Base-by-base conservation (phyloP, 768 basidiomycete species). In the Lactifluus echinatus region DNA sequence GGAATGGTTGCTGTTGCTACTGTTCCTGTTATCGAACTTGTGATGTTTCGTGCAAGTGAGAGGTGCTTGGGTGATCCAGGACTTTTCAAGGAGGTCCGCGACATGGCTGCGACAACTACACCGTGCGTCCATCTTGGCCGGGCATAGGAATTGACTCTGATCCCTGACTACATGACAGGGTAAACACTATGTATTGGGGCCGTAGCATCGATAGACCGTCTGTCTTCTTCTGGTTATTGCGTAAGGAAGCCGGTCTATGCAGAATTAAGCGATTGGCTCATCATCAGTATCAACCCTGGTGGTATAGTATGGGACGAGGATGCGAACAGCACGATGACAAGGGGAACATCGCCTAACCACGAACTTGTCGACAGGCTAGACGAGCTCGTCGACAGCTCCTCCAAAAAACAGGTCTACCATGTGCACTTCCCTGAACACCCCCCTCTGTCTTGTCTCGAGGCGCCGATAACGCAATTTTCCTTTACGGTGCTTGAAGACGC, bases 261-360 rank as follows among this genome's bases (percentile, higher is more conserved):
- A 6, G 21, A 19, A 19, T 40, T 28, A 8, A 12, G 23, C 23
- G 28, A 8, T 47, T 8, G 8, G 7, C 7, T 47, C 28, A 19
- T 33, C 26, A 31, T 33, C 46, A 11, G n/a, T 8, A 28, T 23
- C 23, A 2, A 2, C 40, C n/a, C 33, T 14, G 37, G 19, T 8
- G 12, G 23, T 21, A 17, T 37, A 56, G 55, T 56, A 11, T 56
- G 55, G 55, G 55, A 56, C 40, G 40, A 48, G 14, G 24, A 29
- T 14, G 19, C 37, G 7, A 26, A 51, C 19, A 40, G 50, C 36
- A 19, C 3, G 24, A 37, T 28, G 24, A 40, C 26, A 29, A 39
- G 24, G 28, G 26, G 15, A 19, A 40, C 50, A n/a, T 11, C 40
- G 8, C 31, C 37, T 12, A 29, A 42, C 8, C 26, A 36, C 8